Conservation (phyloP, 768 basidiomycete genomes). For the Russula sp. region DNA sequence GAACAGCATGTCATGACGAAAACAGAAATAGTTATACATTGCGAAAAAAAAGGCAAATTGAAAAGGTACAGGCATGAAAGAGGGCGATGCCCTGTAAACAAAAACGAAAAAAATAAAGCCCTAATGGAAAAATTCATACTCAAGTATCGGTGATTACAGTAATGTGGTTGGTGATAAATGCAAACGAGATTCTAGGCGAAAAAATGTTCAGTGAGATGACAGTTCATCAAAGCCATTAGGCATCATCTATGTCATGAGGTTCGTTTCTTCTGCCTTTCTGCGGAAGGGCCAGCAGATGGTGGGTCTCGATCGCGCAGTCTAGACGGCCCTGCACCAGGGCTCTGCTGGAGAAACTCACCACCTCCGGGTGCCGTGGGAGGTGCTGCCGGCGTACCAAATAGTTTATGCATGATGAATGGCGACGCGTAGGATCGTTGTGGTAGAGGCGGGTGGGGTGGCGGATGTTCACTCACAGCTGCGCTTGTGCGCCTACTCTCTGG, state of each 20-base stretch:
- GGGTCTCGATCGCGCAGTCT: slow-evolving; percentile 18
- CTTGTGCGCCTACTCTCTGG: slow-evolving; percentile 33
- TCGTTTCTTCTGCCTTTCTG: not conserved
- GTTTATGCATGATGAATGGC: slow-evolving; percentile 39
- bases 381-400: slow-evolving; percentile 31
- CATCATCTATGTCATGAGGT: slow-evolving; percentile 23
- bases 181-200: not conserved
- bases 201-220: not conserved
- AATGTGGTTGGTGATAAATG: slow-evolving; percentile 6
- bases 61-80: not conserved
- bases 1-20: not conserved
- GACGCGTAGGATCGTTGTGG: slow-evolving; percentile 31
- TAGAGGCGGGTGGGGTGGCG: slow-evolving; percentile 35
- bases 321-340: slow-evolving; percentile 23
- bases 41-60: not conserved
- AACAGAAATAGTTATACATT: not conserved
- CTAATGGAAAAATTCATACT: slow-evolving; percentile 3
- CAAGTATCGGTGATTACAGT: not conserved
- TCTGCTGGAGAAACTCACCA: slow-evolving; percentile 9
- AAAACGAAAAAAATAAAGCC: slow-evolving; percentile 14
- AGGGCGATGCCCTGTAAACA: slow-evolving; percentile 18
- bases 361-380: slow-evolving; percentile 1
- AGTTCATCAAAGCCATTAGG: slow-evolving; percentile 7
- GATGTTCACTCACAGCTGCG: slow-evolving; percentile 25
- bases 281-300: slow-evolving; percentile 9